Evolutionary conservation across 225 moss, liverwort and hornwort genomes (phyloP), one percentile per base, ranked within the genome.

Genomic region (Pseudisothecium myosuroides): DNA sequence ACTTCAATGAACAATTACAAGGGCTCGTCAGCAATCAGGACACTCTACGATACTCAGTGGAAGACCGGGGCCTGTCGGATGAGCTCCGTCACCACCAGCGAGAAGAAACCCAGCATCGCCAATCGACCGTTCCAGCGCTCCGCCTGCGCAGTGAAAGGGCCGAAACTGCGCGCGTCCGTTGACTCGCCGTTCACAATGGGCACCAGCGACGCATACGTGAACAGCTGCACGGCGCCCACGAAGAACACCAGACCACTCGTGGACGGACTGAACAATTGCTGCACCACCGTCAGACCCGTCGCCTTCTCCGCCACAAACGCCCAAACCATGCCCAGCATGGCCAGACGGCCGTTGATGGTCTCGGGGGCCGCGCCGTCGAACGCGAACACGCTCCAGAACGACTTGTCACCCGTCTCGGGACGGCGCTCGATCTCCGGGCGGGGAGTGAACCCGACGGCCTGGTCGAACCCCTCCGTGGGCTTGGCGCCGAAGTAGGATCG

Each of bases 161-260:
- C 92, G 34, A 93, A 93, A 69, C 89, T 92, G 17, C 89, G 92
- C 6, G 93, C 90, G 58, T 93, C 93, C 4, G 92, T 90, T 23
- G 92, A 92, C 90, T 93, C 92, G 55, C 93, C 93, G 32, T 91
- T 93, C 92, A 88, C 43, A 80, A 93, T 93, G 14, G 93, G 93
- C 80, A 93, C 90, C 82, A 93, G 66, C 85, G 90, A 92, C 49
- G 92, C 90, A 75, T 93, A 92, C 19, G 93, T 93, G 88, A 93
- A 88, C 3, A 93, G 54, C 85, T 92, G 92, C 85, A 92, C 85
- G 8, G 86, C 86, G 76, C 84, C 92, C 20, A 92, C 71, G 83
- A 90, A 89, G 58, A 83, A 92, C 41, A 93, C 88, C 85, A 93
- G 69, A 1, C 93, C 90, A 5, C 58, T 83, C 3, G 90, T 85